Evolutionary conservation across 2,329 filamentous ascomycete species (phyloP).

Genomic region (Lecanoromycetidae sp.): DNA sequence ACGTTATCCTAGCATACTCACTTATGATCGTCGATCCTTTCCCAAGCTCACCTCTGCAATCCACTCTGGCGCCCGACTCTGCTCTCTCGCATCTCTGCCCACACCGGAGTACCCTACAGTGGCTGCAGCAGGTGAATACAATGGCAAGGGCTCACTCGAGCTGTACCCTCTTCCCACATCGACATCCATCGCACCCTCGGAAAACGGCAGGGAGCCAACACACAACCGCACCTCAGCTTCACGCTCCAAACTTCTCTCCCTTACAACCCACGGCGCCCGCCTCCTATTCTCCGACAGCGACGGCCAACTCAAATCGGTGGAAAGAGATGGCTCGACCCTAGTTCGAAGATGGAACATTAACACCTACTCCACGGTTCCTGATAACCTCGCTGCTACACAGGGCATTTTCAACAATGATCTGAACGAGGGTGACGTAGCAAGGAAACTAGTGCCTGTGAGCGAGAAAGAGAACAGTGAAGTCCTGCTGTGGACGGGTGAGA

Average conservation of each 20-base stretch:
- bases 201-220: conserved; percentile 33
- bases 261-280: conserved; percentile 67
- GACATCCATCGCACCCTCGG: conserved; percentile 19
- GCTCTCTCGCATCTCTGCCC: conserved; percentile 57
- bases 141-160: conserved; percentile 79
- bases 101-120: conserved; percentile 54
- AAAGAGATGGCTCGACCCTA: conserved; percentile 58
- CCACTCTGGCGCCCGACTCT: conserved; percentile 70
- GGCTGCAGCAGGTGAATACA: conserved; percentile 79
- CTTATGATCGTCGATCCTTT: conserved; percentile 81
- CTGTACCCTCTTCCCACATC: conserved; percentile 53
- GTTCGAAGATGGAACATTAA: conserved; percentile 49
- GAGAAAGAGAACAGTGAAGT: conserved; percentile 48
- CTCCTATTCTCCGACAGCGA: conserved; percentile 75
- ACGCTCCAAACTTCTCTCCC: conserved; percentile 66
- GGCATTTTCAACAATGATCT: conserved; percentile 21
- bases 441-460: conserved; percentile 58
- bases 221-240: conserved; percentile 78
- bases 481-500: conserved; percentile 78
- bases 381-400: conserved; percentile 6
- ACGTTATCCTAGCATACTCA: conserved; percentile 74
- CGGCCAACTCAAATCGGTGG: conserved; percentile 79
- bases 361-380: conserved; percentile 18
- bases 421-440: conserved; percentile 55
- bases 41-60: conserved; percentile 65